Evolutionary conservation across 805 yeast genomes (phyloP).

Genomic region (Danielia reshetovae): DNA sequence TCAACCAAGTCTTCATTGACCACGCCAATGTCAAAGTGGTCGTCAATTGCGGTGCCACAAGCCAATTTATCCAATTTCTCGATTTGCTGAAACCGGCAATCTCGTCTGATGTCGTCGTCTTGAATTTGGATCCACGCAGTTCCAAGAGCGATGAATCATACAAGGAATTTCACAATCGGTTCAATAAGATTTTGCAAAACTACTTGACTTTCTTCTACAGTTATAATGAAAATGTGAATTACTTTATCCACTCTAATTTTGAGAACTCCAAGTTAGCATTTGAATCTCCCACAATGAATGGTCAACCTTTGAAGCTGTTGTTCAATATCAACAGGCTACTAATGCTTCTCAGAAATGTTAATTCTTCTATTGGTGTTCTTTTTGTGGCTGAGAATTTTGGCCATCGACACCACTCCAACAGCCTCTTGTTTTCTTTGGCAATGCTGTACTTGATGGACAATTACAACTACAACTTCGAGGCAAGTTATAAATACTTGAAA

Average conservation of each 20-base stretch:
- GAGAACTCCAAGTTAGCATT: constrained; percentile 17
- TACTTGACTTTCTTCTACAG: constrained; percentile 33
- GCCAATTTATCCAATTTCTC: constrained; percentile 24
- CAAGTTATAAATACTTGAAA: constrained; percentile 24
- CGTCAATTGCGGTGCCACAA: constrained; percentile 36
- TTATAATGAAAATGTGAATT: constrained; percentile 26
- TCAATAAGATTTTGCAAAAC: constrained; percentile 34
- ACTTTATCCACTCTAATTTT: constrained; percentile 26
- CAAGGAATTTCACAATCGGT: constrained; percentile 24
- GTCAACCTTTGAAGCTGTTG: constrained; percentile 33
- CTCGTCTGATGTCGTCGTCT: constrained; percentile 34
- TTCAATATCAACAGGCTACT: constrained; percentile 35
- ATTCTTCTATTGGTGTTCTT: constrained; percentile 27
- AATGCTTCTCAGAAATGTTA: constrained; percentile 31
- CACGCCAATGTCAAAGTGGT: constrained; percentile 31
- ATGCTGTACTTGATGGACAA: constrained; percentile 39
- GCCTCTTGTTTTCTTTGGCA: constrained; percentile 21
- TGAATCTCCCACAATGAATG: constrained; percentile 33
- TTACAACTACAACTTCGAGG: constrained; percentile 31
- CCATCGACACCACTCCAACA: constrained; percentile 22
- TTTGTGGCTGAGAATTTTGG: constrained; percentile 31
- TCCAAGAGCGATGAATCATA: constrained; percentile 19
- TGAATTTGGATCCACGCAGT: constrained; percentile 33
- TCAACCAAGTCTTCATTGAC: constrained; percentile 13
- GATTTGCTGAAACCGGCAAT: constrained; percentile 19